A percentile compares a stretch with the other conserved stretches of the same genome.
Conservation (phyloP, 345 rosid species). For the Sisymbrium altissimum region DNA sequence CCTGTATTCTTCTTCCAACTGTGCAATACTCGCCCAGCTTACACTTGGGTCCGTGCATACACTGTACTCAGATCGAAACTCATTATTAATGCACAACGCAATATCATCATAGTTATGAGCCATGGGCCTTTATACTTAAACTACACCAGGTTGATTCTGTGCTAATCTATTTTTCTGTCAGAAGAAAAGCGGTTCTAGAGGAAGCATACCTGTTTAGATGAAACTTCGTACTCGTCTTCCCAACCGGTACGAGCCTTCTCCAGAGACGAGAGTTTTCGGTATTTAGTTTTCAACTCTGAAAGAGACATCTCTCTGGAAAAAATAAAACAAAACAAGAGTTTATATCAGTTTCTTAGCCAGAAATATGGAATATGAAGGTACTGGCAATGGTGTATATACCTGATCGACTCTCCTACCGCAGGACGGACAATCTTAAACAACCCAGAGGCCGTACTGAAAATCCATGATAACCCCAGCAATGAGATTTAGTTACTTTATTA, state of each 20-base stretch:
- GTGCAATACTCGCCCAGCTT: constrained; percentile 87
- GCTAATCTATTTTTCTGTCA: neutral
- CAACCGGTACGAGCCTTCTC: constrained; percentile 82
- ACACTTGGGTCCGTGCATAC: constrained; percentile 99
- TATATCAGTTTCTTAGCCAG: constrained; percentile 9
- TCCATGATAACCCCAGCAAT: constrained; percentile 22
- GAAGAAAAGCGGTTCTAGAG: neutral
- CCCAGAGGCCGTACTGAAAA: constrained; percentile 70
- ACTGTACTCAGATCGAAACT: constrained; percentile 46
- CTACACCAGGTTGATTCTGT: neutral
- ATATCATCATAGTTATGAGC: neutral
- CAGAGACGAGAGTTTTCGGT: constrained; percentile 61
- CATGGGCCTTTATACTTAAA: neutral
- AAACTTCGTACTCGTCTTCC: constrained; percentile 94
- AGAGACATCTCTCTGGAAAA: constrained; percentile 79
- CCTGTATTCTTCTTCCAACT: constrained; percentile 91
- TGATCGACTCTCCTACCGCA: constrained; percentile 89
- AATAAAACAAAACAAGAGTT: neutral
- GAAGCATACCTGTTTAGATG: constrained; percentile 80
- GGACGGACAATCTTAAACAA: constrained; percentile 87
- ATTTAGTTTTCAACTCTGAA: constrained; percentile 75
- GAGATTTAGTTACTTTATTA: neutral
- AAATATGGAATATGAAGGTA: constrained; percentile 4
- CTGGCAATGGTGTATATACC: constrained; percentile 42
- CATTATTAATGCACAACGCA: neutral